Percentiles rank a stretch among this genome's conserved stretches.
phyloP scores from a whole-genome alignment of 352 stramenopile genomes.

The Albugo laibachii region DNA sequence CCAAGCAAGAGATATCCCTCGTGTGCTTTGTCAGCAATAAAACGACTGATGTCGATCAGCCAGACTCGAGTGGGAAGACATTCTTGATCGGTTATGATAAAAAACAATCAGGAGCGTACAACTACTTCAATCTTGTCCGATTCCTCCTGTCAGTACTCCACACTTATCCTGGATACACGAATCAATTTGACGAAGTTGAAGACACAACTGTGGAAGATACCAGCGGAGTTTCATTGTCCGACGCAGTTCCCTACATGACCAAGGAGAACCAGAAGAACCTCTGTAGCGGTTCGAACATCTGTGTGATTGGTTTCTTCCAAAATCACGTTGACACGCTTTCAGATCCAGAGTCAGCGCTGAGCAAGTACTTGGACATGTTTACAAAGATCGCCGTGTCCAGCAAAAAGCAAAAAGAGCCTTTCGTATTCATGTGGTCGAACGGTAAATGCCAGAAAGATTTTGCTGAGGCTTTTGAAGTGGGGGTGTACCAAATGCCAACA shows the following conservation, averaged over 20 bases:
- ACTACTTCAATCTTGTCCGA: constrained; percentile 41
- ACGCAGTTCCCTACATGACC: constrained; percentile 26
- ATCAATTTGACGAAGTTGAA: constrained; percentile 10
- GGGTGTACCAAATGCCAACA: constrained; percentile 54
- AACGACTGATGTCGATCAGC: constrained; percentile 8
- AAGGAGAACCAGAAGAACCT: constrained; percentile 27
- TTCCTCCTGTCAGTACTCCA: constrained; percentile 40
- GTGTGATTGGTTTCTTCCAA: constrained; percentile 57
- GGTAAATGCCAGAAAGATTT: constrained; percentile 63
- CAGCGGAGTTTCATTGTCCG: constrained; percentile 8
- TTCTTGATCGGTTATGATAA: constrained; percentile 53
- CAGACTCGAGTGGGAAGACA: constrained; percentile 11
- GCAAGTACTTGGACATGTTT: constrained; percentile 20
- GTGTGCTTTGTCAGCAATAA: constrained; percentile 24
- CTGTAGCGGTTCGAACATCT: constrained; percentile 43
- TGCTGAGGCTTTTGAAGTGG: constrained; percentile 41
- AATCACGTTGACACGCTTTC: constrained; percentile 24
- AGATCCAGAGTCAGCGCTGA: constrained; percentile 19
- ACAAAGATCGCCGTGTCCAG: constrained; percentile 22
- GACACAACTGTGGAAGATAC: constrained; percentile 7
- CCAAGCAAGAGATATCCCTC: constrained; percentile 17
- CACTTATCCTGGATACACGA: constrained; percentile 19
- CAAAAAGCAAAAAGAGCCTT: constrained; percentile 29
- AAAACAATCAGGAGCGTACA: constrained; percentile 36
- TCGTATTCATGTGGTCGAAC: constrained; percentile 57